A percentile compares a stretch with the other conserved stretches of the same genome.
phyloP scores from a whole-genome alignment of 2,329 filamentous ascomycete genomes.

The Cordyceps pruinosa region DNA sequence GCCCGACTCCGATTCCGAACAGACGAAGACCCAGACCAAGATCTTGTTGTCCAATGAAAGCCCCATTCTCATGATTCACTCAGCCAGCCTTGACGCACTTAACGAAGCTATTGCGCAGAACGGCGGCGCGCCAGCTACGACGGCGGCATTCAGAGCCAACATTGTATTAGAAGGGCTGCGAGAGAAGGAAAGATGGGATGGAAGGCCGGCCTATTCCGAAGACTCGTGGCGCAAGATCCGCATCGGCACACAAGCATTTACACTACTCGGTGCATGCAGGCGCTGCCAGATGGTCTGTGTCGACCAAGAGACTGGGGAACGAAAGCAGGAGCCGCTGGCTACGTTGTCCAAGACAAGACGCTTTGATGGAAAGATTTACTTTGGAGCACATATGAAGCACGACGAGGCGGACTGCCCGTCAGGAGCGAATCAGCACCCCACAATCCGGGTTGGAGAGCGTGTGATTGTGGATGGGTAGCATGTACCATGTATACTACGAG shows the following conservation, averaged over 20 bases:
- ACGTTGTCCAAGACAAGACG: constrained; percentile 83
- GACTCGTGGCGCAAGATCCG: constrained; percentile 66
- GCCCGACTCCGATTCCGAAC: constrained; percentile 50
- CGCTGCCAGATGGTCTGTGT: constrained; percentile 96
- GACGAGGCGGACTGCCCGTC: constrained; percentile 15
- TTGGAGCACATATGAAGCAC: constrained; percentile 73
- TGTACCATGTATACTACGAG: background rate
- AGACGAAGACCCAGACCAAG: constrained; percentile 30
- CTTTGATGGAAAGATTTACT: constrained; percentile 77
- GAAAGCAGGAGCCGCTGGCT: constrained; percentile 77
- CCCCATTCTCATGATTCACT: constrained; percentile 78
- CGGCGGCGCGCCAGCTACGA: constrained; percentile 58
- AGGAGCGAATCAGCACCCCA: background rate
- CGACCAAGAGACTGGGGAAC: constrained; percentile 72
- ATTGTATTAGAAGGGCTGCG: constrained; percentile 58
- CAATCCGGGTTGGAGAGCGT: constrained; percentile 44
- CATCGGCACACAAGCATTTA: constrained; percentile 58
- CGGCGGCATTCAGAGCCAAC: constrained; percentile 82
- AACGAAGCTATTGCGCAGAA: constrained; percentile 62
- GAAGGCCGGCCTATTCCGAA: constrained; percentile 62
- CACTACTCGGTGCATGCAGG: constrained; percentile 75
- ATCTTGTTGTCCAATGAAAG: constrained; percentile 90
- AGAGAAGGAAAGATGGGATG: constrained; percentile 18
- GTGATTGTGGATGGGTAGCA: constrained; percentile 22
- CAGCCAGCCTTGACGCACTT: constrained; percentile 68